Evolutionary conservation across 306 rosid species (phyloP), one percentile per base, ranked within the genome.

Genomic region (Luffa acutangula): DNA sequence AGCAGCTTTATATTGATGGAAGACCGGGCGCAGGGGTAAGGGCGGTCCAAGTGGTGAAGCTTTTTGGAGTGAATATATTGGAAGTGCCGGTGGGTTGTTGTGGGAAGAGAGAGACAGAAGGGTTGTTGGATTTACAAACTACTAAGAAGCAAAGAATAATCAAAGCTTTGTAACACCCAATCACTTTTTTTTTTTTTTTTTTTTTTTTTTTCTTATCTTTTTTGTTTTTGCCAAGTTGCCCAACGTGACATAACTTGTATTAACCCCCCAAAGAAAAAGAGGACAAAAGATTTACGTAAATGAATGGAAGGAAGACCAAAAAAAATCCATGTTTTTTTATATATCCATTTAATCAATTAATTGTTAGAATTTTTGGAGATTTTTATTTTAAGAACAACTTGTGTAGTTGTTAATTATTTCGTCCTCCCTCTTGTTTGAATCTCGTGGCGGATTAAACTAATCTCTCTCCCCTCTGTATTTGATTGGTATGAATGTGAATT

Each of bases 41-140:
- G 6, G 21, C 52, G 60, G 80, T 62, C 36, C 77, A 80, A n/a
- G 52, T 82, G 37, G 76, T 86, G 2, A 86, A 77, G 52, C 83
- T 86, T 39, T 86, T 86, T 58, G 89, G 89, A 33, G 87, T 86
- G 6, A 76, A 86, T 43, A 83, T 85, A 60, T 39, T 76, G 60
- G 58, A 80, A 48, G 20, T 20, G 25, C 37, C 73, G 46, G 75
- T n/a, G 60, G 70, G 36, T 6, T 73, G 77, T 9, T 20, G 33
- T 11, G 46, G 15, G 43, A 73, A 73, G 54, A 76, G 78, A 57
- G 34, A 59, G 4, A 78, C 58, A 60, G 75, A 78, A 17, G 48
- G 49, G 48, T 21, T 34, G 5, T 52, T 25, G 82, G 82, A 54
- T 36, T 53, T 79, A 21, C 56, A 69, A 12, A 17, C 56, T 25